These are phyloP conservation scores for Cercospora nicotianae DNA, from an alignment of 2,329 filamentous ascomycete genomes.

Conservation along the genomic window DNA sequence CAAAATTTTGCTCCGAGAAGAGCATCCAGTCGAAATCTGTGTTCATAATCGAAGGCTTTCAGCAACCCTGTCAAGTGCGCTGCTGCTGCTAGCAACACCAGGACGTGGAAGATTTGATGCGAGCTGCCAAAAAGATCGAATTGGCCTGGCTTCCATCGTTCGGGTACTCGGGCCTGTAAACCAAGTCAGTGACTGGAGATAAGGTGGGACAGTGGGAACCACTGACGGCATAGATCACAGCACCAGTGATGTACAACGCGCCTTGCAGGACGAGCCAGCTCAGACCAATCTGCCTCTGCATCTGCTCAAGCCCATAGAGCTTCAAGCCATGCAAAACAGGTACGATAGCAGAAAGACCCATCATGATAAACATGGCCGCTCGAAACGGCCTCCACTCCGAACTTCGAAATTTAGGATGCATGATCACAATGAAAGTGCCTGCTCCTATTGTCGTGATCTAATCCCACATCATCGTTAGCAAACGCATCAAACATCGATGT, in stretches of 20 bases:
- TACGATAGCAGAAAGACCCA: constrained; percentile 80
- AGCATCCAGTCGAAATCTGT: constrained; percentile 41
- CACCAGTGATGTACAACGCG: constrained; percentile 79
- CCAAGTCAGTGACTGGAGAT: neutral
- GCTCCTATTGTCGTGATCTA: constrained; percentile 76
- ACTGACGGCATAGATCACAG: constrained; percentile 78
- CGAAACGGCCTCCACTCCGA: constrained; percentile 82
- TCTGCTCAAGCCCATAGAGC: constrained; percentile 64
- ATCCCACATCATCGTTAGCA: constrained; percentile 1
- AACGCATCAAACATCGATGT: neutral
- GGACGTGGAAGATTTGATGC: constrained; percentile 93
- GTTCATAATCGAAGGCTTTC: constrained; percentile 83
- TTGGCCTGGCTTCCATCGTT: constrained; percentile 70
- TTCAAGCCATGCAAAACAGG: constrained; percentile 75
- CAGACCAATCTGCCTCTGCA: constrained; percentile 75
- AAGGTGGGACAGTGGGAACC: neutral
- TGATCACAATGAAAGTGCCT: constrained; percentile 74
- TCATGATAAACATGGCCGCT: constrained; percentile 82
- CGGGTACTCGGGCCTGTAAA: constrained; percentile 71
- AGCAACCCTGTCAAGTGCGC: constrained; percentile 79
- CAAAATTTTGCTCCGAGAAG: neutral
- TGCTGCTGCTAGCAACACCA: constrained; percentile 79
- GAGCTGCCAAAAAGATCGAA: constrained; percentile 93
- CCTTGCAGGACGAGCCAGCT: constrained; percentile 80
- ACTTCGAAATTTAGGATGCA: constrained; percentile 79